phyloP scores from a whole-genome alignment of 1,284 basidiomycete genomes.

The Porodaedalea pini region DNA sequence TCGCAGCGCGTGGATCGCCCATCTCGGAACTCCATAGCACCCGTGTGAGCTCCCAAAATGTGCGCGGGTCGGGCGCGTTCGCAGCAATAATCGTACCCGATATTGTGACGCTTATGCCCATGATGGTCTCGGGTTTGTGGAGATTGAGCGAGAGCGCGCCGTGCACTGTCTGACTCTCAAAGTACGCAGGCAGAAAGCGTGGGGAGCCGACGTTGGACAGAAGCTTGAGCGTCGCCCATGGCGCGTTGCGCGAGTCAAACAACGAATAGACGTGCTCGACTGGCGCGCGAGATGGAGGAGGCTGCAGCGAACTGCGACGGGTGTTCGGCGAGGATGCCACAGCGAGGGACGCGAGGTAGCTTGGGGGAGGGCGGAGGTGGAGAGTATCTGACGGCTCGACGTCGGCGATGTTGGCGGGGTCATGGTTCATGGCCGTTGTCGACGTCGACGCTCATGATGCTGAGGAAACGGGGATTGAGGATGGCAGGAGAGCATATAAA shows the following conservation, averaged over 20 bases:
- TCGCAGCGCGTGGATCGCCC: slow-evolving; percentile 17
- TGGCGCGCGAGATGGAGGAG: slow-evolving; percentile 6
- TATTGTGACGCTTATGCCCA: slow-evolving; percentile 15
- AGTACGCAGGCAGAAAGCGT: slow-evolving; percentile 19
- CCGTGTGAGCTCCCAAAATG: slow-evolving; percentile 18
- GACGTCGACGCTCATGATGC: not conserved
- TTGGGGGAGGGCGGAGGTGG: slow-evolving; percentile 1
- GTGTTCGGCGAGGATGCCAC: not conserved
- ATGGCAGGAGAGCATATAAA: slow-evolving; percentile 5
- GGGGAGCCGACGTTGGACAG: slow-evolving; percentile 14
- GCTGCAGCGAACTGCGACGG: slow-evolving; percentile 4
- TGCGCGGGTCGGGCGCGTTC: slow-evolving; percentile 14
- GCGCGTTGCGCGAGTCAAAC: slow-evolving; percentile 12
- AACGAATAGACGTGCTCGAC: slow-evolving; percentile 20
- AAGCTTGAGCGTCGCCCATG: slow-evolving; percentile 22
- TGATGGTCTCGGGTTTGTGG: slow-evolving; percentile 21
- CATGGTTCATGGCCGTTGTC: slow-evolving; percentile 8
- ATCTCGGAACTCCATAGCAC: slow-evolving; percentile 16
- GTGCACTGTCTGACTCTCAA: slow-evolving; percentile 20
- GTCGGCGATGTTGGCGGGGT: slow-evolving; percentile 4
- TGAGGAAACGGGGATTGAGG: slow-evolving; percentile 5
- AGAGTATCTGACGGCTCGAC: not conserved
- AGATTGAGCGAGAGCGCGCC: slow-evolving; percentile 19
- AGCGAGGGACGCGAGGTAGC: not conserved
- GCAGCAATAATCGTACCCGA: slow-evolving; percentile 19